These are phyloP conservation scores for Kazachstania sp. DNA, from an alignment of 1,139 yeast genomes.

Conservation along the genomic window DNA sequence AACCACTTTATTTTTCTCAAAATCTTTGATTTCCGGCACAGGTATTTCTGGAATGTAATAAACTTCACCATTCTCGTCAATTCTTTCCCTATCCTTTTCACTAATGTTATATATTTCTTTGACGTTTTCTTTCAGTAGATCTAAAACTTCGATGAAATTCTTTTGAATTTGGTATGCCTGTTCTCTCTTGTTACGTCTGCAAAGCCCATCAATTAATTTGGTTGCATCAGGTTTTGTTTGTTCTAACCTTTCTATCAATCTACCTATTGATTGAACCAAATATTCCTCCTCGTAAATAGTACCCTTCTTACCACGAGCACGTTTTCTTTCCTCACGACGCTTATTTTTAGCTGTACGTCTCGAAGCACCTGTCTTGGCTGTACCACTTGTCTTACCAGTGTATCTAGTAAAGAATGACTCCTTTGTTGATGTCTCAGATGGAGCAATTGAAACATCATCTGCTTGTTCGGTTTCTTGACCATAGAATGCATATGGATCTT, in stretches of 20 bases:
- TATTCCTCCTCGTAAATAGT: slow-evolving; percentile 96
- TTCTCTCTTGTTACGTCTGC: slow-evolving; percentile 63
- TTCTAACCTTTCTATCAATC: slow-evolving; percentile 74
- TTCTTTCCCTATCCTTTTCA: slow-evolving; percentile 78
- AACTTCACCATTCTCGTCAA: slow-evolving; percentile 80
- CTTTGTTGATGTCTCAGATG: slow-evolving; percentile 86
- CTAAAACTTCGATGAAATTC: slow-evolving; percentile 51
- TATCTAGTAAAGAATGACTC: slow-evolving; percentile 91
- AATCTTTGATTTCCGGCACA: slow-evolving; percentile 50
- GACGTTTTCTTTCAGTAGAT: slow-evolving; percentile 48
- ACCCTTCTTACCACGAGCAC: slow-evolving; percentile 95
- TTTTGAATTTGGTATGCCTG: slow-evolving; percentile 80
- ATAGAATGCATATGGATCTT: slow-evolving; percentile 79
- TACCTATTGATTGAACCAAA: slow-evolving; percentile 75
- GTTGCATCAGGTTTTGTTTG: slow-evolving; percentile 69
- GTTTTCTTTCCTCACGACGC: slow-evolving; percentile 91
- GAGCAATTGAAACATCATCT: slow-evolving; percentile 91
- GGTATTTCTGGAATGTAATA: slow-evolving; percentile 70
- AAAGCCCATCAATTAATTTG: slow-evolving; percentile 62
- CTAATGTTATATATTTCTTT: slow-evolving; percentile 71
- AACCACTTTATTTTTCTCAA: slow-evolving; percentile 47
- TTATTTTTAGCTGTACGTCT: slow-evolving; percentile 84
- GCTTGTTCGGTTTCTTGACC: slow-evolving; percentile 71
- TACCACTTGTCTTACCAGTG: slow-evolving; percentile 91
- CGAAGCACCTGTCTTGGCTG: slow-evolving; percentile 94